These are phyloP conservation scores for Fusarium nisikadoi DNA, from an alignment of 2,329 filamentous ascomycete genomes.

Conservation along the genomic window DNA sequence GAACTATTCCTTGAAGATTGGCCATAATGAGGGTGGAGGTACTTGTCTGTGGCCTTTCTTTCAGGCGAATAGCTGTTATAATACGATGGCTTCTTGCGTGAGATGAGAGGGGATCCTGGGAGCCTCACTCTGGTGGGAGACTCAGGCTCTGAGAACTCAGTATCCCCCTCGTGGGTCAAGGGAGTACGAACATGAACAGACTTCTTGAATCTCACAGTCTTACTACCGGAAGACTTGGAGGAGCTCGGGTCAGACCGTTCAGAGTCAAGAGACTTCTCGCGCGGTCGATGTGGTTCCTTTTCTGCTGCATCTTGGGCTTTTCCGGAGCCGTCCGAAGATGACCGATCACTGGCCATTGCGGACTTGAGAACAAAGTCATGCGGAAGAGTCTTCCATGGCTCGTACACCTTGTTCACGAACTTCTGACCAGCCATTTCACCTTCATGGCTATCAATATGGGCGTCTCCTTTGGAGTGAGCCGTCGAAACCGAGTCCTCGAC, in stretches of 20 bases:
- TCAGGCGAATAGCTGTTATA: background rate
- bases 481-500: slow-evolving; percentile 41
- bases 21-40: slow-evolving; percentile 19
- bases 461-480: slow-evolving; percentile 1
- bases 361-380: background rate
- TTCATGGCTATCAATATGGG: background rate
- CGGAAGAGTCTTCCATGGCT: background rate
- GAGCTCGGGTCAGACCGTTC: slow-evolving; percentile 38
- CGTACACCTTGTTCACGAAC: background rate
- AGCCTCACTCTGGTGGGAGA: slow-evolving; percentile 2
- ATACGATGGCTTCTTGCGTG: background rate
- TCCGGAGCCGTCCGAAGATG: slow-evolving; percentile 12
- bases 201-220: slow-evolving; percentile 43
- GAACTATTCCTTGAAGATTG: slow-evolving; percentile 4
- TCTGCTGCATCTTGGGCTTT: background rate
- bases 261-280: slow-evolving; percentile 28
- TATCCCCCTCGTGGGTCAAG: slow-evolving; percentile 10
- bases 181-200: slow-evolving; percentile 34
- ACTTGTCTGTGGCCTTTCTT: background rate
- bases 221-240: slow-evolving; percentile 38
- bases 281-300: background rate
- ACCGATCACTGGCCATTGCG: slow-evolving; percentile 2
- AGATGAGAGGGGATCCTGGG: slow-evolving; percentile 31
- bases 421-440: background rate
- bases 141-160: slow-evolving; percentile 23